Evolutionary conservation across 2,329 filamentous ascomycete genomes (phyloP).

Genomic region (Cordyceps javanica): DNA sequence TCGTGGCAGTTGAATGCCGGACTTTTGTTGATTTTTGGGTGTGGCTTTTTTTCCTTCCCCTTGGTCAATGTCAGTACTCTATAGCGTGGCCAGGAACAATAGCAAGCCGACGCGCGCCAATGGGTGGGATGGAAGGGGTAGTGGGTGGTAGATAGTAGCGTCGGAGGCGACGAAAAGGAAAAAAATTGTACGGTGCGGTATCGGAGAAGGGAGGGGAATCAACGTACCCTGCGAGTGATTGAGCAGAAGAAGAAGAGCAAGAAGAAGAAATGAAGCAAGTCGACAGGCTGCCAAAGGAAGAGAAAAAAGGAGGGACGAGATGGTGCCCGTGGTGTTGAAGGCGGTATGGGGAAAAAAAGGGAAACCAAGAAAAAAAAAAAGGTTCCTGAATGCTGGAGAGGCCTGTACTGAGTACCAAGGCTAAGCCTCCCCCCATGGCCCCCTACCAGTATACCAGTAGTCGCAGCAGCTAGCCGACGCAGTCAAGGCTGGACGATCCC

Average conservation of each 20-base stretch:
- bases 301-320: neutral
- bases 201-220: neutral
- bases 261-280: neutral
- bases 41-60: constrained; percentile 2
- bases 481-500: constrained; percentile 11
- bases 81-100: neutral
- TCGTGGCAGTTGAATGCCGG: constrained; percentile 2
- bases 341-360: constrained; percentile 1
- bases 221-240: too few relatives aligned
- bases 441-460: too few relatives aligned
- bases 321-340: neutral
- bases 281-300: neutral
- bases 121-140: neutral
- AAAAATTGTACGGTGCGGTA: neutral
- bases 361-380: neutral
- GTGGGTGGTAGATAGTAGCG: too few relatives aligned
- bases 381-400: neutral
- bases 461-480: neutral
- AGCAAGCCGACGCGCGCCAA: neutral
- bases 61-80: neutral
- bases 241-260: neutral
- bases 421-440: too few relatives aligned
- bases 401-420: too few relatives aligned
- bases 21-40: neutral
- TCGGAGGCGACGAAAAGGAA: neutral